A percentile compares a stretch with the other conserved stretches of the same genome.
phyloP scores from a whole-genome alignment of 192 early-diverging fungal species.

The Radiomyces spectabilis region DNA sequence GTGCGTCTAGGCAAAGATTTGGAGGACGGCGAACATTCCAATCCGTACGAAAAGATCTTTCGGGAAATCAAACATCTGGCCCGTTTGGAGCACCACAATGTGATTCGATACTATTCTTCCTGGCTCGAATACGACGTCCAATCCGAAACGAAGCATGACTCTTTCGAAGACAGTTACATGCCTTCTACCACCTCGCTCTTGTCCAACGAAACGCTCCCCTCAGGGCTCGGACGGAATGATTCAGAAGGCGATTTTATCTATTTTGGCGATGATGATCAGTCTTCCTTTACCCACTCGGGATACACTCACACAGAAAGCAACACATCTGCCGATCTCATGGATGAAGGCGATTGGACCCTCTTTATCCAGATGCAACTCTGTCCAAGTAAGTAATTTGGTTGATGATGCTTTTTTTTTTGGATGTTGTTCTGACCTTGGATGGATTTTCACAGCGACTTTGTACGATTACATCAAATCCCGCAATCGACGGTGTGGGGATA shows the following conservation, averaged over 20 bases:
- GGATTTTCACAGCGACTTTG: slow-evolving; percentile 35
- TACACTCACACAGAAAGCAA: too few relatives aligned
- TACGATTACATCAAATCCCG: slow-evolving; percentile 52
- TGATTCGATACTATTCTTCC: slow-evolving; percentile 87
- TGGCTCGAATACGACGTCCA: slow-evolving; percentile 82
- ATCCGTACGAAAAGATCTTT: slow-evolving; percentile 66
- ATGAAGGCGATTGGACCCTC: slow-evolving; percentile 37
- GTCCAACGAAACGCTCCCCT: too few relatives aligned
- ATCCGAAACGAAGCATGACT: too few relatives aligned
- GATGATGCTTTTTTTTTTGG: not conserved
- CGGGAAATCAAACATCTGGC: slow-evolving; percentile 90
- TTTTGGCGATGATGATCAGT: too few relatives aligned
- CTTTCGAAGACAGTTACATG: too few relatives aligned
- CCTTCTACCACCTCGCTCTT: too few relatives aligned
- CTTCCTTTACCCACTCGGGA: too few relatives aligned
- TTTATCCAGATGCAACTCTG: slow-evolving; percentile 96
- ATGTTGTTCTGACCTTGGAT: not conserved
- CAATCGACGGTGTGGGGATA: slow-evolving; percentile 13
- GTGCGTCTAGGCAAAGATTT: slow-evolving; percentile 52
- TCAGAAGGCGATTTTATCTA: too few relatives aligned
- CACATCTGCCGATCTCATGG: too few relatives aligned
- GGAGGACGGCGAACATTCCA: slow-evolving; percentile 7
- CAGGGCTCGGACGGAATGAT: too few relatives aligned
- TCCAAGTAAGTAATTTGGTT: slow-evolving; percentile 28
- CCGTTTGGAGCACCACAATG: slow-evolving; percentile 77